Evolutionary conservation across 2,329 filamentous ascomycete species (phyloP).

Genomic region (Blumeriella jaapii): DNA sequence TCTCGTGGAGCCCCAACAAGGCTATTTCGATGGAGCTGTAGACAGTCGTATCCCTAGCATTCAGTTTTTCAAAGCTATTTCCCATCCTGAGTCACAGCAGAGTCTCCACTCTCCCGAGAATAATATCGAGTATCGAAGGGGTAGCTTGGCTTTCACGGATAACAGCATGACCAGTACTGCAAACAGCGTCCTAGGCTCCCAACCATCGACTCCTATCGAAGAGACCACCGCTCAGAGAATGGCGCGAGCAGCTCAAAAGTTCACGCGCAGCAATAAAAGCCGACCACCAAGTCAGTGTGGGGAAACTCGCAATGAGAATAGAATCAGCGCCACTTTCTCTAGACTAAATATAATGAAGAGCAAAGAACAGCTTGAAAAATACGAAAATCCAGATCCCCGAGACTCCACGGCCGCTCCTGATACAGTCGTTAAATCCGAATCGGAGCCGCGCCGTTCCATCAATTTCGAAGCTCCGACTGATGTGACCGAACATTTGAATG

Average conservation of each 20-base stretch:
- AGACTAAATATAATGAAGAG: slow-evolving; percentile 28
- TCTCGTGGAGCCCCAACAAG: slow-evolving; percentile 4
- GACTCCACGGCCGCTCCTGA: slow-evolving; percentile 7
- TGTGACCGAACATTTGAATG: slow-evolving; percentile 3
- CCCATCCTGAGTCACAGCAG: slow-evolving; percentile 29
- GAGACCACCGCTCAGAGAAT: slow-evolving; percentile 43
- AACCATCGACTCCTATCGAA: slow-evolving; percentile 37
- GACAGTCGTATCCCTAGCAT: slow-evolving; percentile 33
- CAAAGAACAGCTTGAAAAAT: slow-evolving; percentile 22
- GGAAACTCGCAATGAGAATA: slow-evolving; percentile 45
- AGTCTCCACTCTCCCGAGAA: slow-evolving; percentile 37
- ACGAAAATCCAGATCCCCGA: slow-evolving; percentile 8
- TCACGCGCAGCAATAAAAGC: slow-evolving; percentile 38
- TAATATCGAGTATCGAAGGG: slow-evolving; percentile 33
- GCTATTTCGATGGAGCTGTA: slow-evolving; percentile 35
- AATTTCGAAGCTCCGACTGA: slow-evolving; percentile 10
- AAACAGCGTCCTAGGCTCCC: slow-evolving; percentile 33
- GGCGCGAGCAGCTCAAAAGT: slow-evolving; percentile 45
- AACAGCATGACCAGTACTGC: slow-evolving; percentile 27
- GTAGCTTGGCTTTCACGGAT: slow-evolving; percentile 40
- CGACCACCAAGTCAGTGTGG: slow-evolving; percentile 47
- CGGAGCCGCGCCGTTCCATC: slow-evolving; percentile 9
- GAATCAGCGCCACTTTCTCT: slow-evolving; percentile 46
- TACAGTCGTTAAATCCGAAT: slow-evolving; percentile 5
- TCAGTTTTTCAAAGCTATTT: slow-evolving; percentile 44